phyloP scores from a whole-genome alignment of 345 rosid species.

The Syzygium oleosum region DNA sequence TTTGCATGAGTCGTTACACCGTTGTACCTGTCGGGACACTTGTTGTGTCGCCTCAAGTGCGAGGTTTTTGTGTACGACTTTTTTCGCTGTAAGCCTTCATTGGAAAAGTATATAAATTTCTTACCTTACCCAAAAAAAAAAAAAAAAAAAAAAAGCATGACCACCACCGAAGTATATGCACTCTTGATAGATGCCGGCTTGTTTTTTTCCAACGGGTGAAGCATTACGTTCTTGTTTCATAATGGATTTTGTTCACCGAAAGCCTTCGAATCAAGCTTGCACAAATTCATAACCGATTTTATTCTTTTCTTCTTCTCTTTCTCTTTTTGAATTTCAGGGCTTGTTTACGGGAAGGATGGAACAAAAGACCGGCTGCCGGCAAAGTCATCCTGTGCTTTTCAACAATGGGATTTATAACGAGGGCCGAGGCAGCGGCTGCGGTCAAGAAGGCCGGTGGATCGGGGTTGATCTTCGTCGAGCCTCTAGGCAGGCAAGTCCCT shows the following conservation, averaged over 20 bases:
- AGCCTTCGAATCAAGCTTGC: neutral
- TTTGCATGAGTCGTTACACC: too few relatives aligned
- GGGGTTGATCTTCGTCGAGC: constrained; percentile 48
- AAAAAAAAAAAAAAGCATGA: too few relatives aligned
- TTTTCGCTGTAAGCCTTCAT: too few relatives aligned
- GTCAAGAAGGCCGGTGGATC: constrained; percentile 33
- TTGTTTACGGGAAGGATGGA: constrained; percentile 33
- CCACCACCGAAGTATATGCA: constrained; percentile 28
- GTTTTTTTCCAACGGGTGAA: constrained; percentile 45
- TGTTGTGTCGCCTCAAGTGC: too few relatives aligned
- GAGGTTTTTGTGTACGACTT: too few relatives aligned
- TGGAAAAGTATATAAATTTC: too few relatives aligned
- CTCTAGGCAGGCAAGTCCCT: constrained; percentile 34
- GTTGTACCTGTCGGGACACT: too few relatives aligned
- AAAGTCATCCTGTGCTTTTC: constrained; percentile 51
- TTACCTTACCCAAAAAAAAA: too few relatives aligned
- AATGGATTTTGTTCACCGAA: neutral
- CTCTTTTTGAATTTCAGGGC: constrained; percentile 12
- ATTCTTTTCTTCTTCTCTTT: neutral
- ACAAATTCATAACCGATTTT: neutral
- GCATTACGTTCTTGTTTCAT: neutral
- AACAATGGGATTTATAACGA: constrained; percentile 23
- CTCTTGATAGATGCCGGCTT: constrained; percentile 24
- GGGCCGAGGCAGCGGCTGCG: constrained; percentile 43
- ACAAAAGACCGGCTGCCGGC: constrained; percentile 15